phyloP scores from a whole-genome alignment of 2,329 filamentous ascomycete species.

The Allantophomopsis cytisporea region DNA sequence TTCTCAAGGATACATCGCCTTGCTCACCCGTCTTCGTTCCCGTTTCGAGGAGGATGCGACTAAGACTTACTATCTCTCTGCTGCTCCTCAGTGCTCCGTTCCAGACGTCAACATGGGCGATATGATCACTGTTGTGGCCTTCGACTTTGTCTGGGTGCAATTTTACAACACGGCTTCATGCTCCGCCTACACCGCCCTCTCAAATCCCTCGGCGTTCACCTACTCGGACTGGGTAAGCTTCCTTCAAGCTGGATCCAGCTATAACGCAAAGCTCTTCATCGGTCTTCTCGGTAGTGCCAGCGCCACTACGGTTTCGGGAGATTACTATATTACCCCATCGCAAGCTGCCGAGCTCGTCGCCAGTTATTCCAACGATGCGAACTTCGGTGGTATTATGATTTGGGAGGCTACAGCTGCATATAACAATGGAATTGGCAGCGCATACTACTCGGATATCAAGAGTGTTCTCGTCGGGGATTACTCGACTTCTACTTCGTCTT shows the following conservation, averaged over 20 bases:
- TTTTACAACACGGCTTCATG: slow-evolving; percentile 18
- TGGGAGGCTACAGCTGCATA: slow-evolving; percentile 15
- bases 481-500: not conserved
- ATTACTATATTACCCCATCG: slow-evolving; percentile 5
- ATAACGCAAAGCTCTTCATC: slow-evolving; percentile 15
- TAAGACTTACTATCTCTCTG: slow-evolving; percentile 18
- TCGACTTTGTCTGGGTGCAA: slow-evolving; percentile 18
- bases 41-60: slow-evolving; percentile 7
- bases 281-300: slow-evolving; percentile 12
- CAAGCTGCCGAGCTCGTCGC: slow-evolving; percentile 9
- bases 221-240: slow-evolving; percentile 12
- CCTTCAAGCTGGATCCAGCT: slow-evolving; percentile 9
- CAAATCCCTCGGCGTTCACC: slow-evolving; percentile 8
- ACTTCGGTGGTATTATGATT: slow-evolving; percentile 20
- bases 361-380: slow-evolving; percentile 6
- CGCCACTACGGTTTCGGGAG: slow-evolving; percentile 1
- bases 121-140: slow-evolving; percentile 12
- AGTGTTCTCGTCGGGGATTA: not conserved
- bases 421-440: slow-evolving; percentile 1
- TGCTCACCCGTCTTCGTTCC: slow-evolving; percentile 12
- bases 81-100: slow-evolving; percentile 17
- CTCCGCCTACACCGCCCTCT: slow-evolving; percentile 9
- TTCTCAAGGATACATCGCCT: slow-evolving; percentile 5
- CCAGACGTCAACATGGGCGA: slow-evolving; percentile 16
- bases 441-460: slow-evolving; percentile 2